Base-by-base conservation (phyloP, 768 basidiomycete genomes). In the Amanita molliuscula region DNA sequence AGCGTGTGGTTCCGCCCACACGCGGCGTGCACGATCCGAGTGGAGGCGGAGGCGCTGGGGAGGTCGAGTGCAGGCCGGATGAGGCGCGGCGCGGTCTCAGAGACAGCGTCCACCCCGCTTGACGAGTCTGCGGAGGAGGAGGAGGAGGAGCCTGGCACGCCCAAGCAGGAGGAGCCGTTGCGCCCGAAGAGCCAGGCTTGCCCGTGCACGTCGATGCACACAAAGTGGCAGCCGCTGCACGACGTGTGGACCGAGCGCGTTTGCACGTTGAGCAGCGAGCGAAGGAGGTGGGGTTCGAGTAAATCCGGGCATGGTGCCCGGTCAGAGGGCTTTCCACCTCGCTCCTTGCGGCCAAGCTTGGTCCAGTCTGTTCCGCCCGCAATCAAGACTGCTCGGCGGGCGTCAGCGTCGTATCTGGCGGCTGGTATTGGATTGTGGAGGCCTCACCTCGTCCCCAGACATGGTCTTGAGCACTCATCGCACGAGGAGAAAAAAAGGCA, bases 121-220 rank as follows among this genome's bases (percentile, higher is more conserved):
- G n/a, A 11, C 4, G 44, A 20, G 23, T 67, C 71, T 11, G 76
- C 58, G 6, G n/a, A 1, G n/a, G 26, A 11, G 3, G 10, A 13
- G 25, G 16, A 15, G 25, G n/a, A 2, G n/a, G 25, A 11, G 5
- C 8, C 7, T 26, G 33, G 21, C 7, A 80, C 67, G n/a, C 88
- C 86, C 3, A 92, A 73, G 37, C 77, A 76, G 50, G 76, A 70
- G 51, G 73, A 81, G 35, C 78, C 79, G 65, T 90, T 91, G 47
- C 91, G 81, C 6, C 95, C 95, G 61, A 94, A 89, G 57, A 97
- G 65, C 83, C 90, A 93, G 7, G 92, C 95, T 34, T 77, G 74
- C 6, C 91, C 92, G 47, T 82, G 75, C 20, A 75, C 56, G 67
- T 88, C 87, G 54, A 93, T 63, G 11, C 73, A 80, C 36, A 92